Conservation (phyloP, 441 rosid species). For the Hypseocharis bilobata region DNA sequence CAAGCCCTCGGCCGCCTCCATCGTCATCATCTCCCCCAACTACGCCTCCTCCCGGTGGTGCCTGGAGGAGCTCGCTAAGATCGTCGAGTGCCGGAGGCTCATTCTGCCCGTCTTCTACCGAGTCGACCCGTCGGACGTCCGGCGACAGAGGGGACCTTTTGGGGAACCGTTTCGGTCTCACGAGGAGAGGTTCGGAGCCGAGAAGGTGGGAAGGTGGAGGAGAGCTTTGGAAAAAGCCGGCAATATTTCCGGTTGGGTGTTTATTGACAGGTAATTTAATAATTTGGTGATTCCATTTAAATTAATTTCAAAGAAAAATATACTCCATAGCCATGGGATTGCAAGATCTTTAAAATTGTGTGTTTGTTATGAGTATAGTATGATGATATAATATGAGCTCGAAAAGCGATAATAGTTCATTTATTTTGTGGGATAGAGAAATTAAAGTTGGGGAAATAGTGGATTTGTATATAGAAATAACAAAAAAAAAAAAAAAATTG, state of each 20-base stretch:
- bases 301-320: too few species aligned
- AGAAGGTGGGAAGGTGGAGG: conserved; percentile 22
- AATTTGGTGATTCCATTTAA: too few species aligned
- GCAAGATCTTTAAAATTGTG: too few species aligned
- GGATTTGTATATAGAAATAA: too few species aligned
- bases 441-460: too few species aligned
- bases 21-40: conserved; percentile 5
- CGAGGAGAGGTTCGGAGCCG: background rate
- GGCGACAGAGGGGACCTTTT: conserved; percentile 11
- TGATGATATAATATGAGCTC: too few species aligned
- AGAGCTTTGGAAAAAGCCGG: conserved; percentile 24
- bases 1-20: conserved; percentile 15
- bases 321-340: too few species aligned
- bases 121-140: conserved; percentile 16
- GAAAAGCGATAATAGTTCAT: too few species aligned
- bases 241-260: conserved; percentile 25
- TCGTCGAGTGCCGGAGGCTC: conserved; percentile 18
- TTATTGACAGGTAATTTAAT: background rate
- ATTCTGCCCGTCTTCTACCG: conserved; percentile 18
- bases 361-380: too few species aligned
- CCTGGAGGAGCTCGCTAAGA: conserved; percentile 22
- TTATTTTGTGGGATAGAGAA: too few species aligned
- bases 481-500: too few species aligned
- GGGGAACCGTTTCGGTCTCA: background rate
- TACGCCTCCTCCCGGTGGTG: conserved; percentile 21